Evolutionary conservation across 768 basidiomycete species (phyloP).

Genomic region (Heimioporus sp.): DNA sequence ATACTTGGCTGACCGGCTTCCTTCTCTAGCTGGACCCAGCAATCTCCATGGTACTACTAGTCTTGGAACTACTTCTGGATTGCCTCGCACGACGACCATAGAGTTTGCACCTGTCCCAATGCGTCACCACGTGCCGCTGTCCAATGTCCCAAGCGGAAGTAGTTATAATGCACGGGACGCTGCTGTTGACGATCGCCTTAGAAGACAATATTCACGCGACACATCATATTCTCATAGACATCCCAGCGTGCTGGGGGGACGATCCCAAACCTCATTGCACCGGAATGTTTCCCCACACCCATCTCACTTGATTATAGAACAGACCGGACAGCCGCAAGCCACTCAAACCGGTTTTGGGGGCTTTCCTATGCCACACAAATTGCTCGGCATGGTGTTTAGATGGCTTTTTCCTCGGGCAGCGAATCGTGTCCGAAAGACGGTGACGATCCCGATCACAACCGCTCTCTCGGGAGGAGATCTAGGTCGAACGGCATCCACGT

Average conservation of each 20-base stretch:
- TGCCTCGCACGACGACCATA: conserved; percentile 45
- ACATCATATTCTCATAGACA: conserved; percentile 14
- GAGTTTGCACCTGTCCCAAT: conserved; percentile 48
- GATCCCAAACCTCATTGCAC: conserved; percentile 15
- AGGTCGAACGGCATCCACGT: conserved; percentile 24
- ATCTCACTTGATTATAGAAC: conserved; percentile 11
- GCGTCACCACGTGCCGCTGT: conserved; percentile 23
- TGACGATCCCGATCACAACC: conserved; percentile 73
- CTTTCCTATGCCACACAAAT: conserved; percentile 67
- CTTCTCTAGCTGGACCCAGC: conserved; percentile 7
- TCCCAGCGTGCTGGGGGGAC: conserved; percentile 5
- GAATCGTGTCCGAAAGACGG: conserved; percentile 57
- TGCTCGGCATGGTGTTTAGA: conserved; percentile 48
- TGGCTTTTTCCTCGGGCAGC: conserved; percentile 63
- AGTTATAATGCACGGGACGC: conserved; percentile 10
- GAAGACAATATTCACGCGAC: conserved; percentile 6
- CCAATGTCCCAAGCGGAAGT: conserved; percentile 27
- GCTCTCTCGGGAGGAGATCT: conserved; percentile 43
- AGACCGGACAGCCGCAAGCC: conserved; percentile 5
- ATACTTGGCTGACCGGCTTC: neutral
- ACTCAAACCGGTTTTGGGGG: conserved; percentile 62
- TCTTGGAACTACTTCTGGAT: conserved; percentile 13
- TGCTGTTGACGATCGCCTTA: conserved; percentile 4
- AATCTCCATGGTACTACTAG: neutral
- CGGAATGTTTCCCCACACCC: conserved; percentile 15